These are phyloP conservation scores for Acaromyces ingoldii DNA, from an alignment of 1,284 basidiomycete genomes.

Conservation along the genomic window DNA sequence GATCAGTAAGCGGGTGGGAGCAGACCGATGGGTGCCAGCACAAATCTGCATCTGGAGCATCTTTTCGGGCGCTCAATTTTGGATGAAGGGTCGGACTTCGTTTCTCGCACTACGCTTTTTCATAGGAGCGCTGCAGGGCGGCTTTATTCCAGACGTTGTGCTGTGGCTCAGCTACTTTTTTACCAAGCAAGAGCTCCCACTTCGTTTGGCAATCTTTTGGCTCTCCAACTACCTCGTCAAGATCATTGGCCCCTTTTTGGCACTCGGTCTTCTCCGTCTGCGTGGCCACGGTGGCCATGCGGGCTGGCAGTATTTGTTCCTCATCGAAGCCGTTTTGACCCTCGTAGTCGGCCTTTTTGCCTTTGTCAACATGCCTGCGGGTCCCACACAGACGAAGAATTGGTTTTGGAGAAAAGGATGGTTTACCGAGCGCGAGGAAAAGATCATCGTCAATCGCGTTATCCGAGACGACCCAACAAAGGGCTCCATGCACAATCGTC, in stretches of 20 bases:
- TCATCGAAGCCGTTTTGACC: slow-evolving; percentile 43
- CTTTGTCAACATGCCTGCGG: slow-evolving; percentile 67
- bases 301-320: slow-evolving; percentile 49
- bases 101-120: slow-evolving; percentile 12
- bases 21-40: slow-evolving; percentile 67
- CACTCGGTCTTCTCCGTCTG: slow-evolving; percentile 63
- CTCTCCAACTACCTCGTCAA: slow-evolving; percentile 59
- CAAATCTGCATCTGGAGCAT: slow-evolving; percentile 55
- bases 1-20: slow-evolving; percentile 65
- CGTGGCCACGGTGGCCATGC: slow-evolving; percentile 59
- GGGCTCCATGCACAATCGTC: slow-evolving; percentile 68
- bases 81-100: slow-evolving; percentile 5
- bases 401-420: slow-evolving; percentile 4
- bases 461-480: slow-evolving; percentile 65
- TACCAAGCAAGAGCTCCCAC: slow-evolving; percentile 54
- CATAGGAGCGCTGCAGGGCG: slow-evolving; percentile 57
- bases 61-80: slow-evolving; percentile 60
- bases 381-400: slow-evolving; percentile 54
- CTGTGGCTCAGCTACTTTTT: slow-evolving; percentile 51
- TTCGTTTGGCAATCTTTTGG: slow-evolving; percentile 67
- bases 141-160: slow-evolving; percentile 52
- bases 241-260: slow-evolving; percentile 63
- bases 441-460: slow-evolving; percentile 55
- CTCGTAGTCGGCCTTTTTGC: slow-evolving; percentile 59
- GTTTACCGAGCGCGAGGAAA: slow-evolving; percentile 9